These are phyloP conservation scores for Pinus albicaulis DNA, from an alignment of 75 land plant species.

Conservation along the genomic window DNA sequence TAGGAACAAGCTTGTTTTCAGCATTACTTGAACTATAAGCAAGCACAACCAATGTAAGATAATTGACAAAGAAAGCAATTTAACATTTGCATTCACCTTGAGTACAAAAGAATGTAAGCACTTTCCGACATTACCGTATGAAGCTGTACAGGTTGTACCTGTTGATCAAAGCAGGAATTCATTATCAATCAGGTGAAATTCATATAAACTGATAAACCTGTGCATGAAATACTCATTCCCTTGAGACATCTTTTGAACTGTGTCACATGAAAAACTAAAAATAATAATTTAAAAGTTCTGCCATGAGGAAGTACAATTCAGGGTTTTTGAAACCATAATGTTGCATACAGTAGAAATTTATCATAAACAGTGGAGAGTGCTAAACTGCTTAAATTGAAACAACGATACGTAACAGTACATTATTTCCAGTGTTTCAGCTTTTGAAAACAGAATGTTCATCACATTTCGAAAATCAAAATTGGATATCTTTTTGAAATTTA, in stretches of 20 bases:
- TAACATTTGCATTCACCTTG: conserved; percentile 44
- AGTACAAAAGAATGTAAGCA: conserved; percentile 89
- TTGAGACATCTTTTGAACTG: neutral
- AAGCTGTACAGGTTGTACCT: conserved; percentile 69
- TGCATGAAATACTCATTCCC: too few relatives aligned
- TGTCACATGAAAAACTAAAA: too few relatives aligned
- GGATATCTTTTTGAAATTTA: neutral
- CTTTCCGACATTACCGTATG: conserved; percentile 76
- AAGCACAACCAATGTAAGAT: neutral
- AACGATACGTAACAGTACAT: neutral
- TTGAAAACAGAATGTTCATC: neutral
- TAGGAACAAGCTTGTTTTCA: neutral
- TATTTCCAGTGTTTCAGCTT: neutral
- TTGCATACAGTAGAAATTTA: too few relatives aligned
- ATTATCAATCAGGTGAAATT: conserved; percentile 7
- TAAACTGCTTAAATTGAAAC: neutral
- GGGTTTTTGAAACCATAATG: too few relatives aligned
- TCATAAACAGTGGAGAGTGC: neutral
- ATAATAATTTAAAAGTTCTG: neutral
- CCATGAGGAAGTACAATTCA: neutral
- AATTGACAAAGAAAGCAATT: neutral
- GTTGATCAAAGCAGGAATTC: conserved; percentile 2
- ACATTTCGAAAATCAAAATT: neutral
- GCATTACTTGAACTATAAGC: neutral
- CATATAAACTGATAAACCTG: neutral